Evolutionary conservation across 257 asterid species (phyloP).

Genomic region (Prunella vulgaris): DNA sequence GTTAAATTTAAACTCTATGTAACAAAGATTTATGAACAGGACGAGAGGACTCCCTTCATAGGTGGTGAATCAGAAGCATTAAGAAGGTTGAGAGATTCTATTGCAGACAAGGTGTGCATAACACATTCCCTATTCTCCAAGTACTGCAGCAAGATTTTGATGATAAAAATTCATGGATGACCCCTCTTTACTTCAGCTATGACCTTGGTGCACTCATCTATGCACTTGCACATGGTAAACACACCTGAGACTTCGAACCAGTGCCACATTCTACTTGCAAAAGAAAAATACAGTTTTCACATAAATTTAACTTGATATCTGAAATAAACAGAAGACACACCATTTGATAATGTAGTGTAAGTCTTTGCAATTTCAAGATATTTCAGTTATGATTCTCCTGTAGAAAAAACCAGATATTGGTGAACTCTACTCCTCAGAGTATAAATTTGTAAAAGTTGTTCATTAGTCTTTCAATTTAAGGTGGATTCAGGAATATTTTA

Average conservation of each 20-base stretch:
- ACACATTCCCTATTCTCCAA: not conserved
- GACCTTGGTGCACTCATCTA: too few relatives aligned
- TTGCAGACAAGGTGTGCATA: constrained; percentile 56
- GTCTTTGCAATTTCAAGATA: too few relatives aligned
- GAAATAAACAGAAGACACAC: too few relatives aligned
- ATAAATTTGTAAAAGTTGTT: not conserved
- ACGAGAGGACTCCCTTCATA: constrained; percentile 61
- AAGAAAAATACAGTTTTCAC: too few relatives aligned
- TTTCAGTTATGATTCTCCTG: not conserved
- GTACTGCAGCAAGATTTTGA: not conserved
- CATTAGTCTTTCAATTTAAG: not conserved
- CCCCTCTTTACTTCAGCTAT: too few relatives aligned
- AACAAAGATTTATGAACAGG: constrained; percentile 40
- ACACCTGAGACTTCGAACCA: too few relatives aligned
- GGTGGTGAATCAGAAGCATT: constrained; percentile 98
- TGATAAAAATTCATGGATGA: too few relatives aligned
- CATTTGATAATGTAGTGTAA: too few relatives aligned
- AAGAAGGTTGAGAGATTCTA: constrained; percentile 64
- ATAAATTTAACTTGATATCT: too few relatives aligned
- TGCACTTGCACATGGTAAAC: too few relatives aligned
- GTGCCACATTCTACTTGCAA: too few relatives aligned
- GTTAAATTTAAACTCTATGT: constrained; percentile 7
- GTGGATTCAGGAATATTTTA: not conserved
- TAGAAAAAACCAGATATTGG: too few relatives aligned
- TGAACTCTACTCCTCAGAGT: not conserved